phyloP scores from a whole-genome alignment of 208 protist species.

The Lotmaria passim region DNA sequence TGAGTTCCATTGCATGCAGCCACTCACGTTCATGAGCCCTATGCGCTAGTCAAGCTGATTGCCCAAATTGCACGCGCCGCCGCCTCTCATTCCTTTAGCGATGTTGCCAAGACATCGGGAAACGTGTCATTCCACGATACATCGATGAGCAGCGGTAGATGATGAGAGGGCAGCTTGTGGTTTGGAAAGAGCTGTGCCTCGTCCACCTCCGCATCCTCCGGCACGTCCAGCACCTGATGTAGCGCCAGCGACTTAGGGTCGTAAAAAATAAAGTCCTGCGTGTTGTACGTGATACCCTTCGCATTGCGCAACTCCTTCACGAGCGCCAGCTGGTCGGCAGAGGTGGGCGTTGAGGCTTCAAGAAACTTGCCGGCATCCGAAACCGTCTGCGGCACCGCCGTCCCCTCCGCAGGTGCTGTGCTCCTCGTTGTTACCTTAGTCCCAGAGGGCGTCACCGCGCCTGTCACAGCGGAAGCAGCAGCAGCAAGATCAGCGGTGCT shows the following conservation, averaged over 20 bases:
- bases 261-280: slow-evolving; percentile 89
- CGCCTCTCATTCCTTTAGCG: slow-evolving; percentile 39
- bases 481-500: neutral
- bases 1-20: too few species aligned
- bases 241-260: slow-evolving; percentile 69
- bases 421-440: neutral
- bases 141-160: slow-evolving; percentile 78
- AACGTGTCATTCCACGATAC: slow-evolving; percentile 82
- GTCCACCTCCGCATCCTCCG: slow-evolving; percentile 63
- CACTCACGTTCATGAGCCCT: too few species aligned
- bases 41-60: too few species aligned
- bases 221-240: slow-evolving; percentile 83
- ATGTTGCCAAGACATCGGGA: slow-evolving; percentile 61
- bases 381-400: neutral
- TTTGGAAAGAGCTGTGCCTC: slow-evolving; percentile 67
- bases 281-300: slow-evolving; percentile 58
- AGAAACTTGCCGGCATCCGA: neutral
- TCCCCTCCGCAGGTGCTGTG: neutral
- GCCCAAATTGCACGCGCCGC: too few species aligned
- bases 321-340: slow-evolving; percentile 42
- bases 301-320: slow-evolving; percentile 36
- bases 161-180: slow-evolving; percentile 76
- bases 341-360: neutral
- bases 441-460: too few species aligned
- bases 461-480: neutral